These are phyloP conservation scores for Exsudoporus frostii DNA, from an alignment of 768 basidiomycete species.

Conservation along the genomic window DNA sequence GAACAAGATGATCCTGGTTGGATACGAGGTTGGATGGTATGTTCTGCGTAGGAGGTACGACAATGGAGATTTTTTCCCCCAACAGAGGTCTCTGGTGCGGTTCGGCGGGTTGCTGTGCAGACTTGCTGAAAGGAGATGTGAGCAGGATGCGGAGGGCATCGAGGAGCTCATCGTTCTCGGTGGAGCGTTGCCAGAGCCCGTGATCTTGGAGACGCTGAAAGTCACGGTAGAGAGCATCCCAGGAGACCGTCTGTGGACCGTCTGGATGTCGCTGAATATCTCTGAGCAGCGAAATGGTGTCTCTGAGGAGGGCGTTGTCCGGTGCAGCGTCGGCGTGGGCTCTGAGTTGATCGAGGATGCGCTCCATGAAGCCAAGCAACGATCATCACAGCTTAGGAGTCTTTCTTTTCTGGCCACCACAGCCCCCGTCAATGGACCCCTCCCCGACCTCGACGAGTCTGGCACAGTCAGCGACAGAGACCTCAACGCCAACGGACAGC, in stretches of 20 bases:
- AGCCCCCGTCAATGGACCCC: constrained; percentile 19
- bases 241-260: constrained; percentile 17
- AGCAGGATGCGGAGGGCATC: constrained; percentile 21
- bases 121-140: constrained; percentile 1
- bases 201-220: constrained; percentile 22
- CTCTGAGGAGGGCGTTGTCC: constrained; percentile 17
- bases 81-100: background rate
- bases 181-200: constrained; percentile 25
- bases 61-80: constrained; percentile 14
- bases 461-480: constrained; percentile 11
- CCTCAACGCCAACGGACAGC: constrained; percentile 17
- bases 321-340: constrained; percentile 6
- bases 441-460: constrained; percentile 15
- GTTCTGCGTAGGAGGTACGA: constrained; percentile 10
- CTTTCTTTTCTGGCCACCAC: constrained; percentile 1
- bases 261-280: constrained; percentile 24
- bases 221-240: constrained; percentile 20
- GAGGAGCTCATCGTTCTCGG: constrained; percentile 28
- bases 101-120: background rate
- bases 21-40: constrained; percentile 20
- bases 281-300: constrained; percentile 17
- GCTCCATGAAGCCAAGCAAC: constrained; percentile 18
- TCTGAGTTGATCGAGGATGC: constrained; percentile 27
- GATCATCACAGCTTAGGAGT: constrained; percentile 17
- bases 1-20: constrained; percentile 23